phyloP scores from a whole-genome alignment of 2,329 filamentous ascomycete genomes.

The Calonectria henricotiae region DNA sequence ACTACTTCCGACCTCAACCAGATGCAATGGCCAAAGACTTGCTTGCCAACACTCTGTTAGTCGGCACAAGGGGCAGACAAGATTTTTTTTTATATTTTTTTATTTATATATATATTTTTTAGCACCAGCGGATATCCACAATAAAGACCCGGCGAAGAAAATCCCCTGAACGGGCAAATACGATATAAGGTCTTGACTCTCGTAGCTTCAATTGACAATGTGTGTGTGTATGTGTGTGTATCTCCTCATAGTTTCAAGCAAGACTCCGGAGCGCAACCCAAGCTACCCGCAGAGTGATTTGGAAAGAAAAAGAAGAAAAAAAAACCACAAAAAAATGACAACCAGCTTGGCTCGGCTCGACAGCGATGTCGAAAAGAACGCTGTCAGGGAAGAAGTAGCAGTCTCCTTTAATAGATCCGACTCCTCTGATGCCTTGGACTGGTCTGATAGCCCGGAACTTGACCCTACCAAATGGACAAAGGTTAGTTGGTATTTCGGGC shows the following conservation, averaged over 20 bases:
- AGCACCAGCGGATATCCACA: conserved; percentile 19
- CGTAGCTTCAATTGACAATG: conserved; percentile 2
- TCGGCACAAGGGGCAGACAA: neutral
- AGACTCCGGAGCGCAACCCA: neutral
- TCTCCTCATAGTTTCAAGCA: conserved; percentile 1
- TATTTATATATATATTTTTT: neutral
- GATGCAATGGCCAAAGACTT: neutral
- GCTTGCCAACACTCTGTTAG: neutral
- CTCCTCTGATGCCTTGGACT: conserved; percentile 43
- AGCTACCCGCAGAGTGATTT: neutral
- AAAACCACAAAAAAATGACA: conserved; percentile 27
- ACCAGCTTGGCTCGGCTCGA: conserved; percentile 34
- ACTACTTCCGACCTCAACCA: neutral
- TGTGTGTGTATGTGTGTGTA: neutral
- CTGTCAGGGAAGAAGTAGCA: neutral
- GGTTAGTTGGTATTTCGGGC: conserved; percentile 40
- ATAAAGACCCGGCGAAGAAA: neutral
- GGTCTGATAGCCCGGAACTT: conserved; percentile 44
- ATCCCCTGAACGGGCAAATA: neutral
- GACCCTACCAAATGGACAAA: conserved; percentile 55
- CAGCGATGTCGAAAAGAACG: conserved; percentile 32
- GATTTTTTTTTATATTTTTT: too few relatives aligned
- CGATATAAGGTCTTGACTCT: neutral
- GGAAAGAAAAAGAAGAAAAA: neutral
- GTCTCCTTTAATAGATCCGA: conserved; percentile 38